These are phyloP conservation scores for Zea luxurians DNA, from an alignment of 176 grass and related monocot genomes.

Conservation along the genomic window DNA sequence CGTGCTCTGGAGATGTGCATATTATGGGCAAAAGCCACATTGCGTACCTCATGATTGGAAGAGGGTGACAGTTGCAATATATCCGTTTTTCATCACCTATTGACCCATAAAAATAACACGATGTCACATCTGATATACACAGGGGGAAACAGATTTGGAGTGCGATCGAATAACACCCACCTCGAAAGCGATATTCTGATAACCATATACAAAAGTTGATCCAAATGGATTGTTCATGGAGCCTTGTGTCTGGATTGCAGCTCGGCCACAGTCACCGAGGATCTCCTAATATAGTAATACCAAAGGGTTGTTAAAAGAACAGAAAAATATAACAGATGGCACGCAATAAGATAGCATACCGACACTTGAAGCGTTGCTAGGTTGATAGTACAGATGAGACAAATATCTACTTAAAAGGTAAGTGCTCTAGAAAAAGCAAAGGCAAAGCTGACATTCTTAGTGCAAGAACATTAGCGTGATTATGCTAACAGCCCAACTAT, in stretches of 20 bases:
- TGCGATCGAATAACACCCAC: slow-evolving; percentile 21
- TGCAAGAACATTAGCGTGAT: background rate
- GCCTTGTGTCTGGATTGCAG: slow-evolving; percentile 94
- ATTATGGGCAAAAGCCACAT: background rate
- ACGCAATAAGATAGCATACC: background rate
- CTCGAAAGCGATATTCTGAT: slow-evolving; percentile 96
- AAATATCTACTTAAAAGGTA: background rate
- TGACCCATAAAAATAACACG: background rate
- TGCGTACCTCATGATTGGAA: slow-evolving; percentile 64
- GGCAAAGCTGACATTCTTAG: background rate
- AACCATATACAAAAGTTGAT: slow-evolving; percentile 95
- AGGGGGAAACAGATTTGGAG: background rate
- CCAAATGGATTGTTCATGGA: slow-evolving; percentile 97
- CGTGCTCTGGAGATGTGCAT: background rate
- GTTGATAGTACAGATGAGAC: background rate
- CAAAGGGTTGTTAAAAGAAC: background rate
- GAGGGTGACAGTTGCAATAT: slow-evolving; percentile 88
- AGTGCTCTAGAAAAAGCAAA: slow-evolving; percentile 1
- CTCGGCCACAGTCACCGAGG: slow-evolving; percentile 81
- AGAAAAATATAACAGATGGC: background rate
- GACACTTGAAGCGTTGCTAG: background rate
- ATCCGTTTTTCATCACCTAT: slow-evolving; percentile 97
- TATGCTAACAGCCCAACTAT: background rate
- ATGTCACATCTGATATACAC: slow-evolving; percentile 3
- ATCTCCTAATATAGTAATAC: slow-evolving; percentile 62